Evolutionary conservation across 345 rosid genomes (phyloP).

Genomic region (Draba incana): DNA sequence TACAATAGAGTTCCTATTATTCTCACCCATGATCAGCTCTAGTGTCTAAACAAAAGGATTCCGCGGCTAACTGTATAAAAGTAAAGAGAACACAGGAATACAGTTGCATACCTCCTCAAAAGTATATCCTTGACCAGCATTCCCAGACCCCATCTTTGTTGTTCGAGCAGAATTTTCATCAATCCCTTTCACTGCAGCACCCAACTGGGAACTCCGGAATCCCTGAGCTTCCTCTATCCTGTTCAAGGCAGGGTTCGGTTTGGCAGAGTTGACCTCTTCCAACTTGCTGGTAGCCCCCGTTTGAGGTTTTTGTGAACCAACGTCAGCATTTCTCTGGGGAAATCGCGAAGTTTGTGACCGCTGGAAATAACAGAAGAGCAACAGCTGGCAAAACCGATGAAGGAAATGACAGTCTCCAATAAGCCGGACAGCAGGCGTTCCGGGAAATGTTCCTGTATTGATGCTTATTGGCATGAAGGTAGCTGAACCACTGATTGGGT

Average conservation of each 20-base stretch:
- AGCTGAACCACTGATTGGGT: conserved; percentile 79
- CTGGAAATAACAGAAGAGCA: conserved; percentile 93
- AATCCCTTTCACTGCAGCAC: conserved; percentile 73
- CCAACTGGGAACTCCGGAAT: conserved; percentile 61
- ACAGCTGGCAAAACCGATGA: conserved; percentile 94
- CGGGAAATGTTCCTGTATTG: conserved; percentile 98
- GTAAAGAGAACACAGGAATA: conserved; percentile 16
- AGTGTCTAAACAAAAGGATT: too few species aligned
- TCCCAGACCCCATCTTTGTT: conserved; percentile 84
- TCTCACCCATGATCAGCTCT: too few species aligned
- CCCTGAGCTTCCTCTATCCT: conserved; percentile 78
- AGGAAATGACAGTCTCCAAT: conserved; percentile 99
- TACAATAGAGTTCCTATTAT: background rate
- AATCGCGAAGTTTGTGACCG: conserved; percentile 63
- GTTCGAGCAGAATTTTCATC: conserved; percentile 83
- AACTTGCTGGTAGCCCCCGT: conserved; percentile 67
- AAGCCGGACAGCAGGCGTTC: conserved; percentile 99
- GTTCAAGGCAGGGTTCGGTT: conserved; percentile 59
- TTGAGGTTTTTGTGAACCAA: conserved; percentile 75
- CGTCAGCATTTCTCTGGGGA: conserved; percentile 70
- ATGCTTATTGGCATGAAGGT: conserved; percentile 96
- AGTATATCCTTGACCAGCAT: conserved; percentile 99
- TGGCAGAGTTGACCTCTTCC: conserved; percentile 77
- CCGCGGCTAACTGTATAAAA: background rate
- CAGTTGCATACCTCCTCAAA: conserved; percentile 79